Conservation (phyloP, 1,139 yeast genomes). For the Kodamaea suecica region DNA sequence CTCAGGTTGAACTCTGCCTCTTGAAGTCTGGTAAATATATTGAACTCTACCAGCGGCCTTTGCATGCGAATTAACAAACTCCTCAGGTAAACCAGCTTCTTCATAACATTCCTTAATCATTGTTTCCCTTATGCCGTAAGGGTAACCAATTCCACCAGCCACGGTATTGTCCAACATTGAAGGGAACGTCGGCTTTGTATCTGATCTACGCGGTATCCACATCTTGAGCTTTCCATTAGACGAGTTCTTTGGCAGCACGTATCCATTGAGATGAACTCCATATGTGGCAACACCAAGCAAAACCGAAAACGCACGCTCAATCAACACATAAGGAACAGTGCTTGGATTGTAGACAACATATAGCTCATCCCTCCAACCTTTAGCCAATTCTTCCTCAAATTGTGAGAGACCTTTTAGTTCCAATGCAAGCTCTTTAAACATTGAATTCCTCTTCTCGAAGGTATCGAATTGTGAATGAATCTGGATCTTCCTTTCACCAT, state of each 20-base stretch:
- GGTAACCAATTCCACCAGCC: constrained; percentile 92
- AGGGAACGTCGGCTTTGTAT: constrained; percentile 81
- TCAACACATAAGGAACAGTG: constrained; percentile 53
- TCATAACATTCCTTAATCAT: constrained; percentile 82
- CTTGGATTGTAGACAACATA: constrained; percentile 66
- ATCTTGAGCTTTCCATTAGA: constrained; percentile 49
- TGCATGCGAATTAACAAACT: constrained; percentile 45
- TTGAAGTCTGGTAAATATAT: constrained; percentile 55
- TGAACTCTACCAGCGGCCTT: constrained; percentile 64
- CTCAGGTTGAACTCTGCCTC: constrained; percentile 78
- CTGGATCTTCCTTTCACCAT: constrained; percentile 22
- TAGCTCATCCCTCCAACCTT: constrained; percentile 87
- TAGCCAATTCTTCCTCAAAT: constrained; percentile 41
- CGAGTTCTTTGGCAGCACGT: constrained; percentile 40
- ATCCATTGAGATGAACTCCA: constrained; percentile 87
- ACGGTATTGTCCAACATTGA: constrained; percentile 89
- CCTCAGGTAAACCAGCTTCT: constrained; percentile 75
- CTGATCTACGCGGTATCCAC: constrained; percentile 85
- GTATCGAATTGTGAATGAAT: constrained; percentile 40
- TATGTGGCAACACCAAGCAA: constrained; percentile 83
- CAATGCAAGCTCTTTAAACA: constrained; percentile 43
- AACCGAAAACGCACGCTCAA: constrained; percentile 82
- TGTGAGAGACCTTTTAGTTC: constrained; percentile 36
- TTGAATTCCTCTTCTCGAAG: constrained; percentile 43
- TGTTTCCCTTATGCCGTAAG: constrained; percentile 73